phyloP scores from a whole-genome alignment of 441 rosid genomes.

The Arabidopsis hybrid region DNA sequence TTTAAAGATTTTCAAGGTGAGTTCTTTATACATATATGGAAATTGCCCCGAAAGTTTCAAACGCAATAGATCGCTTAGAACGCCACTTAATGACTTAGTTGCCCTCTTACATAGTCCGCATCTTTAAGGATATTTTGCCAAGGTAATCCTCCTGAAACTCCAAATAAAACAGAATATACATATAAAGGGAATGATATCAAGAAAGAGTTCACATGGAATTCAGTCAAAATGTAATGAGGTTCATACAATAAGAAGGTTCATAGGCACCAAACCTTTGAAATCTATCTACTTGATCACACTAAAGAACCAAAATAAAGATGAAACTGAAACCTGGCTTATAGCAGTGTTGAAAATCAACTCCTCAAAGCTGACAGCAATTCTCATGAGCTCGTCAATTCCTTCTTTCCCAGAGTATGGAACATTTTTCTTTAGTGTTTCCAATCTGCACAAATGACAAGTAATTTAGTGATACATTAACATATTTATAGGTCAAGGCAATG shows the following conservation, averaged over 20 bases:
- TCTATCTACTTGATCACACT: no score
- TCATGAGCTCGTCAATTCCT: slow-evolving; percentile 60
- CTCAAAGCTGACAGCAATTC: slow-evolving; percentile 70
- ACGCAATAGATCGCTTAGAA: background rate
- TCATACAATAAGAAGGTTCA: no score
- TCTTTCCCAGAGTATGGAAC: slow-evolving; percentile 52
- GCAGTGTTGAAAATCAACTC: slow-evolving; percentile 62
- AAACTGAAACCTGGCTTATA: slow-evolving; percentile 54
- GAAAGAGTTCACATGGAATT: no score
- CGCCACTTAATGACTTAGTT: background rate
- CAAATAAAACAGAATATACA: background rate
- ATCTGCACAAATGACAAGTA: slow-evolving; percentile 36
- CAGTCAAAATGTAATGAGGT: no score
- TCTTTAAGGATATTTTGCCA: slow-evolving; percentile 18
- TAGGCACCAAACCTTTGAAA: no score
- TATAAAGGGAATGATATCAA: background rate
- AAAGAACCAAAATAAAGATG: background rate
- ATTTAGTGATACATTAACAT: background rate
- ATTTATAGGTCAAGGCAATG: background rate
- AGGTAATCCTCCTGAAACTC: slow-evolving; percentile 31
- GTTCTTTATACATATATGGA: no score
- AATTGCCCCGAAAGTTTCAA: background rate
- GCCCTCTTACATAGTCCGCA: slow-evolving; percentile 2
- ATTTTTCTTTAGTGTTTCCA: slow-evolving; percentile 65
- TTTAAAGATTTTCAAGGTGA: no score